A percentile compares a stretch with the other conserved stretches of the same genome.
Conservation (phyloP, 1,139 yeast species). For the Magnusiomyces suaveolens region DNA sequence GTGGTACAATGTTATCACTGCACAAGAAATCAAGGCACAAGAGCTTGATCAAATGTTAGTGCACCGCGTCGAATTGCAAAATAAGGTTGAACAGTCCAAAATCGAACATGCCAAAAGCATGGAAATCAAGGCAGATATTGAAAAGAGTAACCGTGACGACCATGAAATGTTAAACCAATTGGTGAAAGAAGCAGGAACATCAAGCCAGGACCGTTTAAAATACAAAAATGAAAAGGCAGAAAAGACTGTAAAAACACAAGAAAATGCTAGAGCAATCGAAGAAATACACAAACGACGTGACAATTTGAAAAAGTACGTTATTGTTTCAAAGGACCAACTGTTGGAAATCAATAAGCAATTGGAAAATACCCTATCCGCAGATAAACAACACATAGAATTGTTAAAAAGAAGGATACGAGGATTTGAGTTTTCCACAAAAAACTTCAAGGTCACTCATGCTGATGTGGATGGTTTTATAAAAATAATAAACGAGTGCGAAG, state of each 20-base stretch:
- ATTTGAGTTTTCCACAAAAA: slow-evolving; percentile 47
- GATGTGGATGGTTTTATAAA: slow-evolving; percentile 46
- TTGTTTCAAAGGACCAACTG: neutral
- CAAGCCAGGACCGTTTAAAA: slow-evolving; percentile 55
- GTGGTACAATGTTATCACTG: slow-evolving; percentile 20
- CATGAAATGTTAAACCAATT: slow-evolving; percentile 56
- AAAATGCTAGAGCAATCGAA: slow-evolving; percentile 29
- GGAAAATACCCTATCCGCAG: slow-evolving; percentile 39
- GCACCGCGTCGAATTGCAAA: slow-evolving; percentile 38
- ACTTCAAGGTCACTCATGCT: slow-evolving; percentile 47
- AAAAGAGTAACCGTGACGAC: slow-evolving; percentile 47
- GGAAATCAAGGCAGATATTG: slow-evolving; percentile 39
- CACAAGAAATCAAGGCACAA: neutral
- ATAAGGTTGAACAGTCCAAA: slow-evolving; percentile 26
- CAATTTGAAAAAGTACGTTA: neutral
- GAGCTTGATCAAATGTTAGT: neutral
- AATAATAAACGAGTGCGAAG: slow-evolving; percentile 49
- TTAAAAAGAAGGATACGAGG: slow-evolving; percentile 45
- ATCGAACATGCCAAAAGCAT: slow-evolving; percentile 22
- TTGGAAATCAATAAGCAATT: slow-evolving; percentile 26
- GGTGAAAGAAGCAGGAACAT: slow-evolving; percentile 53
- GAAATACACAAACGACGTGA: neutral
- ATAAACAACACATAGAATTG: slow-evolving; percentile 35
- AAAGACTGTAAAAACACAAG: slow-evolving; percentile 48
- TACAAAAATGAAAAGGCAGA: slow-evolving; percentile 56